These are phyloP conservation scores for Xylaria nigripes DNA, from an alignment of 495 filamentous ascomycete species.

Conservation along the genomic window DNA sequence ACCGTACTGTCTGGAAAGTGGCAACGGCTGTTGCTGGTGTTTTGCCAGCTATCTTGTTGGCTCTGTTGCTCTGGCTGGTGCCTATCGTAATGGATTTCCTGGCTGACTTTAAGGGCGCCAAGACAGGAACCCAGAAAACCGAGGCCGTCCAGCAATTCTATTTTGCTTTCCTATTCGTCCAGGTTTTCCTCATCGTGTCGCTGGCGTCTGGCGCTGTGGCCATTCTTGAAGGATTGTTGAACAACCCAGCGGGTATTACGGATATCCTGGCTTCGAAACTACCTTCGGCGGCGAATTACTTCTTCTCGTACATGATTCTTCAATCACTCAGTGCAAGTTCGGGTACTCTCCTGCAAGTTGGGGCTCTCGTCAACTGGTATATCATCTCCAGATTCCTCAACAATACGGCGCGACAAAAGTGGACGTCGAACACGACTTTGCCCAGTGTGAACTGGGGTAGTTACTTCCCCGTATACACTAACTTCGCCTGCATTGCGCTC, in stretches of 20 bases:
- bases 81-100: slow-evolving; percentile 67
- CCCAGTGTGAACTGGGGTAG: slow-evolving; percentile 81
- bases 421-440: slow-evolving; percentile 71
- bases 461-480: slow-evolving; percentile 93
- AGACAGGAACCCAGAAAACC: slow-evolving; percentile 74
- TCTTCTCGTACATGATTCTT: slow-evolving; percentile 96
- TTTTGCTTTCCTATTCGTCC: slow-evolving; percentile 90
- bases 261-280: slow-evolving; percentile 71
- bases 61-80: slow-evolving; percentile 70
- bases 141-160: slow-evolving; percentile 85
- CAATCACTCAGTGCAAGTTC: slow-evolving; percentile 87
- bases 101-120: slow-evolving; percentile 64
- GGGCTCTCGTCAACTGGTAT: slow-evolving; percentile 69
- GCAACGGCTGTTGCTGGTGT: slow-evolving; percentile 78
- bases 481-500: slow-evolving; percentile 85
- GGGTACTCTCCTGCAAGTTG: slow-evolving; percentile 80
- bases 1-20: slow-evolving; percentile 48
- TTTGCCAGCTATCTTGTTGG: slow-evolving; percentile 69
- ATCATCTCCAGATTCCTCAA: slow-evolving; percentile 70
- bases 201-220: slow-evolving; percentile 72
- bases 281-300: slow-evolving; percentile 88
- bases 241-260: slow-evolving; percentile 50
- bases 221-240: slow-evolving; percentile 54
- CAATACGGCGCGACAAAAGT: slow-evolving; percentile 82
- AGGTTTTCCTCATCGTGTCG: slow-evolving; percentile 89